A percentile compares a stretch with the other conserved stretches of the same genome.
Evolutionary conservation across 2,329 filamentous ascomycete genomes (phyloP).

Genomic region (Lasiodiplodia citricola): DNA sequence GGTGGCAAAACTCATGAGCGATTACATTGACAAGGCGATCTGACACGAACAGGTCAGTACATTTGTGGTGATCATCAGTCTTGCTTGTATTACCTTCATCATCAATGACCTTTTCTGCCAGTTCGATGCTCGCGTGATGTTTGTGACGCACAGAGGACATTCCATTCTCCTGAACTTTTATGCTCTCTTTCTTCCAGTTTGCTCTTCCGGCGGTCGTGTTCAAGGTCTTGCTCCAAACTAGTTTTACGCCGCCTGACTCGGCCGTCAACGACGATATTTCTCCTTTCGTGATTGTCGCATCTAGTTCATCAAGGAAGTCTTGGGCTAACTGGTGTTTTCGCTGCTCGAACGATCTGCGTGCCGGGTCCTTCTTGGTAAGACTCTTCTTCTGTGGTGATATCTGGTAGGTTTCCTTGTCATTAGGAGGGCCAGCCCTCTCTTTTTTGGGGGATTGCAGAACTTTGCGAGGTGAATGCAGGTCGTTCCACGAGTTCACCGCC

Average conservation of each 20-base stretch:
- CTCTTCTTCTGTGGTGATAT: slow-evolving; percentile 35
- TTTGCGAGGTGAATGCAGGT: slow-evolving; percentile 44
- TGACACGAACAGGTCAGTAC: slow-evolving; percentile 11
- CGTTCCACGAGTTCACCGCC: slow-evolving; percentile 44
- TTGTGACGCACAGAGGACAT: slow-evolving; percentile 39
- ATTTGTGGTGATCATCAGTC: background rate
- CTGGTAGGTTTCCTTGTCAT: slow-evolving; percentile 24
- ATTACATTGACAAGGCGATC: slow-evolving; percentile 83
- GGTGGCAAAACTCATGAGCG: slow-evolving; percentile 96
- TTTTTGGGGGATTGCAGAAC: slow-evolving; percentile 42
- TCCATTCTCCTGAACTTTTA: slow-evolving; percentile 39
- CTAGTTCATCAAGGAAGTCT: slow-evolving; percentile 71
- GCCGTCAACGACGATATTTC: slow-evolving; percentile 63
- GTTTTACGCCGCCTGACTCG: slow-evolving; percentile 70
- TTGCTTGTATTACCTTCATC: slow-evolving; percentile 48
- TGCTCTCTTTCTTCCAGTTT: slow-evolving; percentile 55
- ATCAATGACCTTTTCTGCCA: slow-evolving; percentile 87
- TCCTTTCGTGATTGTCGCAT: slow-evolving; percentile 66
- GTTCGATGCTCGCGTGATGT: slow-evolving; percentile 79
- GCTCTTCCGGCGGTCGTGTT: slow-evolving; percentile 75
- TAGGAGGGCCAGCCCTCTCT: background rate
- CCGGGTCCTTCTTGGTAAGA: slow-evolving; percentile 37
- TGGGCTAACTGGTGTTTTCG: slow-evolving; percentile 68
- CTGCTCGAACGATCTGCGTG: slow-evolving; percentile 63
- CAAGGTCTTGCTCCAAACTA: slow-evolving; percentile 78